Percentiles rank a stretch among this genome's conserved stretches.
Evolutionary conservation across 345 rosid species (phyloP).

Genomic region (Draba incana): DNA sequence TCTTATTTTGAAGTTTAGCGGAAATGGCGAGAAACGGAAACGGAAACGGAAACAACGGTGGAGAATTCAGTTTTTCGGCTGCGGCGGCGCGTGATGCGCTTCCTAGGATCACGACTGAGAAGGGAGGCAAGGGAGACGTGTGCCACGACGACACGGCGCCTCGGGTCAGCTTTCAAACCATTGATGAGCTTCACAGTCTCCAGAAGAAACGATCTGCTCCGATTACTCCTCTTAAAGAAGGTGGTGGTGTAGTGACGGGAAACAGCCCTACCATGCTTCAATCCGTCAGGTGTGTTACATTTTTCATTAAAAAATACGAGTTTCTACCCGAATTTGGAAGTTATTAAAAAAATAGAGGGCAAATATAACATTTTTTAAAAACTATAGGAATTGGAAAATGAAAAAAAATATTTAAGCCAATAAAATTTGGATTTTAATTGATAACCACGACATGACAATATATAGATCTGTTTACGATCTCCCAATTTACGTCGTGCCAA

Average conservation of each 20-base stretch:
- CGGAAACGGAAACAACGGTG: slow-evolving; percentile 4
- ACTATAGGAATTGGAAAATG: no score
- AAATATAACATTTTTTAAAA: no score
- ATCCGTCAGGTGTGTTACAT: slow-evolving; percentile 75
- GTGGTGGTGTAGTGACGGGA: slow-evolving; percentile 17
- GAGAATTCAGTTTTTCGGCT: slow-evolving; percentile 47
- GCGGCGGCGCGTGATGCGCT: slow-evolving; percentile 45
- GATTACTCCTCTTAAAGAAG: slow-evolving; percentile 59
- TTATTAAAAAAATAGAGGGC: no score
- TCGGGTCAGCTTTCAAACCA: slow-evolving; percentile 74
- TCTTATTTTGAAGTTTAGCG: not conserved
- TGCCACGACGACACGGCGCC: slow-evolving; percentile 72
- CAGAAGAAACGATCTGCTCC: slow-evolving; percentile 92
- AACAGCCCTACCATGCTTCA: slow-evolving; percentile 81
- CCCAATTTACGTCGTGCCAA: no score
- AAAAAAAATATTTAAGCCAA: no score
- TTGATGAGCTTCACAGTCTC: slow-evolving; percentile 90
- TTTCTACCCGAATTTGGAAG: no score
- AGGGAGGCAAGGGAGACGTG: slow-evolving; percentile 38
- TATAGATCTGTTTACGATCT: no score
- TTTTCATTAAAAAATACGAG: not conserved
- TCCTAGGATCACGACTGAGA: slow-evolving; percentile 45
- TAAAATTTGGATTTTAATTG: not conserved
- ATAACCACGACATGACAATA: no score
- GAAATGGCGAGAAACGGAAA: slow-evolving; percentile 41